These are phyloP conservation scores for Talaromyces thailandensis DNA, from an alignment of 495 filamentous ascomycete genomes.

Conservation along the genomic window DNA sequence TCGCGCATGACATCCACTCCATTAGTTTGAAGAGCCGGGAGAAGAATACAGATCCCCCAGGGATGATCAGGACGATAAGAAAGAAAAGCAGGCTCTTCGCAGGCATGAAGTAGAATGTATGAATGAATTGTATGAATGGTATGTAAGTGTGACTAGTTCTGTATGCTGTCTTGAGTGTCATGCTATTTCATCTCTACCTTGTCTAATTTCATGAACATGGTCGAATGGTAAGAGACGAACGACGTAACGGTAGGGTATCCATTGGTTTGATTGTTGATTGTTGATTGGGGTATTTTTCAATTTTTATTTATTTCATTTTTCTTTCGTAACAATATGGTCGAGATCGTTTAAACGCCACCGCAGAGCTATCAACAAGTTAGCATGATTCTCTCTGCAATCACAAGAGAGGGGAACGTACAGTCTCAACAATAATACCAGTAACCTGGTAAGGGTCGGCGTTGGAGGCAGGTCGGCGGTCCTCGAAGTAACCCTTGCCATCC, in stretches of 20 bases:
- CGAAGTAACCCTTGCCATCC: slow-evolving; percentile 97
- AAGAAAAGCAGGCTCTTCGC: background rate
- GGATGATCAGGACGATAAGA: background rate
- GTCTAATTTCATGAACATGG: slow-evolving; percentile 2
- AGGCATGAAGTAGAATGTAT: background rate
- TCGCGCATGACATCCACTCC: background rate
- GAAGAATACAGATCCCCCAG: background rate
- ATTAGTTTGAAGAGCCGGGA: background rate
- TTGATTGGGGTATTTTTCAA: background rate
- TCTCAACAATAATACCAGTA: slow-evolving; percentile 86
- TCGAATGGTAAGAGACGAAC: background rate
- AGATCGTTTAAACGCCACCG: slow-evolving; percentile 31
- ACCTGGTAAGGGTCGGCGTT: slow-evolving; percentile 97
- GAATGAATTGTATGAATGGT: background rate
- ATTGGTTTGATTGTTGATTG: background rate
- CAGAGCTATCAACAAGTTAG: slow-evolving; percentile 21
- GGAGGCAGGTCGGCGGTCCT: slow-evolving; percentile 89
- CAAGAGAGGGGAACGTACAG: slow-evolving; percentile 23
- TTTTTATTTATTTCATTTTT: slow-evolving; percentile 2
- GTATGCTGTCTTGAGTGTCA: background rate
- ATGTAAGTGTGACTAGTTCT: background rate
- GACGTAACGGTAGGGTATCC: slow-evolving; percentile 5
- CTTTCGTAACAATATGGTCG: background rate
- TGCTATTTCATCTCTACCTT: slow-evolving; percentile 4
- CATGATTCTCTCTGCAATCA: background rate